Evolutionary conservation across 139 green algal genomes (phyloP), one percentile per base, ranked within the genome.

Genomic region (Ettlia oleoabundans): DNA sequence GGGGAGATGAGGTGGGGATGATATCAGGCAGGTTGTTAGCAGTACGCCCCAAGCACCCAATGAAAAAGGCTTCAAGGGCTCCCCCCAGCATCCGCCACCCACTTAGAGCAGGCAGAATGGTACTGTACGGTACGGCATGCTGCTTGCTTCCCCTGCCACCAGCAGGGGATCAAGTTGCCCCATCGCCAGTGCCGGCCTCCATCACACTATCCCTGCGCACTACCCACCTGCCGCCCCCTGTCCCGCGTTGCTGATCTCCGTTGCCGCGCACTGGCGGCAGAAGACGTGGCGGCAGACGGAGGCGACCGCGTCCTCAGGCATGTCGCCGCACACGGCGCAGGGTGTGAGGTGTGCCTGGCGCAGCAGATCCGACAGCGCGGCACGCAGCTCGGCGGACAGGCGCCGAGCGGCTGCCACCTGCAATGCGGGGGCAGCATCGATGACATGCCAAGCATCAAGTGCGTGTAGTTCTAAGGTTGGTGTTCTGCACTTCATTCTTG

Each of bases 251-350:
- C 73, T 53, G 24, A 89, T 58, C 79, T 88, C 75, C 28, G 82
- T 67, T 1, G 84, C 78, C n/a, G 90, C 67, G 77, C 90, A 95
- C 72, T 96, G 89, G 35, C 76, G 26, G 86, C 95, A 98, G 90
- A 93, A 97, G 7, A 96, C 75, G 85, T 98, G 95, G 22, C 81
- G 42, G 86, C 95, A 98, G 2, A 80, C 65, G 0, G 86, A 80
- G 0, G 93, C 90, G 21, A 92, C 82, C 1, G 93, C 74, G 24
- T 94, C 91, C 84, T 98, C 95, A 1, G 95, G 85, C 4, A 96
- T 82, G 64, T 98, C 95, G 4, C 83, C 83, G 85, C 95, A 97
- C 61, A 88, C 76, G 1, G 80, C 68, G 70, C 93, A 98, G 65
- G 28, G 68, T 15, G 32, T 40, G 18, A 84, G 53, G 26, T 32